Evolutionary conservation across 2,329 filamentous ascomycete species (phyloP).

Genomic region (Fusarium marasasianum): DNA sequence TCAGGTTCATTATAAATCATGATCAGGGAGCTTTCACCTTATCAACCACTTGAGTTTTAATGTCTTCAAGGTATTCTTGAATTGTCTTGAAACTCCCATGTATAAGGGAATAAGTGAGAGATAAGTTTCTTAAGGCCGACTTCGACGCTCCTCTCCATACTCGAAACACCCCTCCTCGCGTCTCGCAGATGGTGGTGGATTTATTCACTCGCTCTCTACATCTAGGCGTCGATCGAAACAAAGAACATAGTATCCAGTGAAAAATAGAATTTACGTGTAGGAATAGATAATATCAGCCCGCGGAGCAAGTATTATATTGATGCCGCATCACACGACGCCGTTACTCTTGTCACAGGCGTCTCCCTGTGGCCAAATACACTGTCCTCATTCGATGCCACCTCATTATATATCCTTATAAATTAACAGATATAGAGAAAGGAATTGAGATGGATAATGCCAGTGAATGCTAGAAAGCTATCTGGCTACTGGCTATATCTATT

Average conservation of each 20-base stretch:
- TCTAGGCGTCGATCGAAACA: no score
- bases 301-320: not conserved
- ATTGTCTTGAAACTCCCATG: accelerated
- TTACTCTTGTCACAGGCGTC: not conserved
- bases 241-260: accelerated
- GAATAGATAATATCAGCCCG: accelerated
- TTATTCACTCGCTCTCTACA: not conserved
- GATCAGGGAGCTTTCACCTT: accelerated
- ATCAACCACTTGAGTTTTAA: accelerated
- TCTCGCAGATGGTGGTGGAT: not conserved
- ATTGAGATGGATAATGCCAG: accelerated
- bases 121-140: not conserved
- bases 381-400: not conserved
- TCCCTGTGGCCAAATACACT: accelerated
- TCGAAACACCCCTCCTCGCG: not conserved
- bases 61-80: accelerated
- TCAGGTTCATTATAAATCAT: not conserved
- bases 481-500: no score
- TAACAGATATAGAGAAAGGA: not conserved
- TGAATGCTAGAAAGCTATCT: not conserved
- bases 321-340: accelerated
- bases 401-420: accelerated
- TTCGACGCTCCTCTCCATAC: no score
- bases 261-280: accelerated
- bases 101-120: accelerated